Base-by-base conservation (phyloP, 352 stramenopile species). In the Blastocystis sp. region DNA sequence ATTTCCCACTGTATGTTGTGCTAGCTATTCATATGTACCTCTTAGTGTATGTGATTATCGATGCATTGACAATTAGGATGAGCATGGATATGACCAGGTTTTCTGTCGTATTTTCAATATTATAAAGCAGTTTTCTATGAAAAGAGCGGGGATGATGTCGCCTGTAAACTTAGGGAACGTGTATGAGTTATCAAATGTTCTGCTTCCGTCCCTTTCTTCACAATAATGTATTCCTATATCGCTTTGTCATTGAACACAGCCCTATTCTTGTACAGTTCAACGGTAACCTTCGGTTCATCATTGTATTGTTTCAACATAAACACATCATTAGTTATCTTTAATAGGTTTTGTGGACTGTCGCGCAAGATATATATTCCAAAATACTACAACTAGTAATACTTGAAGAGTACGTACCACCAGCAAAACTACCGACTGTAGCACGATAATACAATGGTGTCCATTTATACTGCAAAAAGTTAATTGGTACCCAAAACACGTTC, bases 401-500 rank as follows among this genome's bases (percentile, higher is more conserved):
- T 0, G 14, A 67, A 6, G 2, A 7, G 24, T 11, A 27, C 2
- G n/a, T 43, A 83, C 71, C 71, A 52, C 71, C 71, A 83, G 42
- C 57, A 29, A 83, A 42, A 43, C 71, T 54, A 11, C 71, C 71
- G 12, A 83, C 21, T 21, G 71, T 83, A 14, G 71, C 71, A 43
- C 71, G 71, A 63, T 83, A 83, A 46, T 83, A 83, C 16, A 83
- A 43, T 29, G 71, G 71, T 54, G 46, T 83, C 27, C 57, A 83
- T n/a, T 59, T 57, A 29, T 83, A 83, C 71, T 83, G 71, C n/a
- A 83, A 67, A 56, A 46, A 83, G 39, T 83, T 83, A 49, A 83
- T 66, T 1, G 71, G 71, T 27, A 83, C 71, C 71, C 71, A 83
- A 54, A 83, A 83, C 14, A 83, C 71, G 35, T 83, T 83, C 16